Base-by-base conservation (phyloP, 495 filamentous ascomycete genomes). In the Podospora comata region DNA sequence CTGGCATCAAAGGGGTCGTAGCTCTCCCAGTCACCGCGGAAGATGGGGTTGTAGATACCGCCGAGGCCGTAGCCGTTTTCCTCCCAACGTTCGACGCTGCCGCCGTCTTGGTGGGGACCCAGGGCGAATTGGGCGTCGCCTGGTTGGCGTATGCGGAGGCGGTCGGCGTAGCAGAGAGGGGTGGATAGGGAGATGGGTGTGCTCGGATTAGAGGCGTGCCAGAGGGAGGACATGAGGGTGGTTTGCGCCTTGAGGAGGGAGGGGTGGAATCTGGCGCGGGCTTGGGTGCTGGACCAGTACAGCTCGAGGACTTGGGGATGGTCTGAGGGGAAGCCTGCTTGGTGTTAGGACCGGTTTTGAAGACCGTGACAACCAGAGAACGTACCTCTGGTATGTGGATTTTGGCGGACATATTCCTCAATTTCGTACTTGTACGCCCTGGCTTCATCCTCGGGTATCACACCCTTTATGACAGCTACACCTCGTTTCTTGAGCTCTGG, bases 11-110 rank as follows among this genome's bases (percentile, higher is more conserved):
- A 97, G 5, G 93, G 85, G 70, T 96, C 91, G 71, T 91, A 94
- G 3, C 44, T 56, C 18, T 85, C 92, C 93, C 93, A 97, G 1
- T 84, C 76, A 0, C 93, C 93, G 60, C 86, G 76, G 61, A 90
- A 89, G 54, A 97, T 86, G 56, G 86, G 81, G 39, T 87, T 81
- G 74, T 96, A 97, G 16, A 93, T 91, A 0, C 79, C 77, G 2
- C 87, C 87, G 58, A 74, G 79, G 0, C 91, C 87, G 72, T 97
- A 97, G 57, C 91, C 92, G 0, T 86, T 78, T 53, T 86, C 83
- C 75, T 96, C 94, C 93, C 94, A 97, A 16, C 94, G 85, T 75
- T 97, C 93, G 15, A 93, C 86, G 30, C 87, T 90, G 20, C 93
- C 93, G 7, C 92, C 90, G 72, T 97, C 93, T 11, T 93, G 81